Percentiles rank a stretch among this genome's conserved stretches.
Evolutionary conservation across 2,329 filamentous ascomycete species (phyloP).

Genomic region (Pestalotiopsis sp.): DNA sequence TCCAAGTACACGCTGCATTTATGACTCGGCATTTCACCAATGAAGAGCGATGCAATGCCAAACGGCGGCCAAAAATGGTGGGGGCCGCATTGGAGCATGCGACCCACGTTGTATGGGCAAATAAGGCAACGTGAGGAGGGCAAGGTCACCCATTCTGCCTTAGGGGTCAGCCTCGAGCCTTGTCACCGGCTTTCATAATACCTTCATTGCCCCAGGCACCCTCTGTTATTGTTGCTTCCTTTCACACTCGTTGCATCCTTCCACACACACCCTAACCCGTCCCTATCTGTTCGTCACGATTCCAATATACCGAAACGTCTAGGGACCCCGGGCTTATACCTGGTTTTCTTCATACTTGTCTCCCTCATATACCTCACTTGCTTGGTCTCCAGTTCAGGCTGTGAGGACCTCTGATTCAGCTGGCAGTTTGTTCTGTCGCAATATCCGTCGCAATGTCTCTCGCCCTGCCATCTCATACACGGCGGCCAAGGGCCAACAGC

Average conservation of each 20-base stretch:
- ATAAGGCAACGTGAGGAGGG: conserved; percentile 9
- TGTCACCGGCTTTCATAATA: background rate
- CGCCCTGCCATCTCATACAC: background rate
- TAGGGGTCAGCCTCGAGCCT: conserved; percentile 19
- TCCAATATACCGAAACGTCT: background rate
- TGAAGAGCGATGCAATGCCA: background rate
- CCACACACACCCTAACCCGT: background rate
- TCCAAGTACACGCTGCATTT: background rate
- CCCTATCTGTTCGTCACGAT: background rate
- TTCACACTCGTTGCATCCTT: conserved; percentile 6
- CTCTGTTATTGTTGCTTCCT: background rate
- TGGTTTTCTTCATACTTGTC: background rate
- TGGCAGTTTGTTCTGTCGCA: background rate
- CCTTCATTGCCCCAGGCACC: conserved; percentile 1
- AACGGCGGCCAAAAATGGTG: conserved; percentile 1
- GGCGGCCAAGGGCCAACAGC: conserved; percentile 6
- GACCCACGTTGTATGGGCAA: conserved; percentile 5
- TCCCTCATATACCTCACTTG: background rate
- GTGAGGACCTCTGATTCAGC: background rate
- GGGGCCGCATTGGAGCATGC: conserved; percentile 3
- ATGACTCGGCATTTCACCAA: background rate
- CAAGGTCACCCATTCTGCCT: conserved; percentile 22
- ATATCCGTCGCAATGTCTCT: background rate
- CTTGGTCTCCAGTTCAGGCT: background rate
- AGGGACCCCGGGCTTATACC: background rate